Conservation (phyloP, 768 basidiomycete genomes). For the Kwoniella sp. region DNA sequence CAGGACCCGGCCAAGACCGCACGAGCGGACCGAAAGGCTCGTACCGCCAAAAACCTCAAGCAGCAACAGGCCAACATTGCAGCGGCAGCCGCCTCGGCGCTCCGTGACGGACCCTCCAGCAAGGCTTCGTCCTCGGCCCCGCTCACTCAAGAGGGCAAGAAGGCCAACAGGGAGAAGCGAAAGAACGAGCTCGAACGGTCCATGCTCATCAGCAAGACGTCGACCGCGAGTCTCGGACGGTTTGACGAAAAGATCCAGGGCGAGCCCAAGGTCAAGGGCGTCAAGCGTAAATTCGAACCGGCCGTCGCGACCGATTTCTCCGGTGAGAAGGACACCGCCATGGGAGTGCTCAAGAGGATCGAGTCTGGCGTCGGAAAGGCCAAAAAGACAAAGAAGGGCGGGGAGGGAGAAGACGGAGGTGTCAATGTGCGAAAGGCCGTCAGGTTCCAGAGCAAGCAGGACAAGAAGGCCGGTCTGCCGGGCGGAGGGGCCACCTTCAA, state of each 20-base stretch:
- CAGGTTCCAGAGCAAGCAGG: constrained; percentile 51
- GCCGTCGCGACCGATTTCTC: constrained; percentile 59
- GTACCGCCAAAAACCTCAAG: constrained; percentile 77
- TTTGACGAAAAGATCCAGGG: constrained; percentile 88
- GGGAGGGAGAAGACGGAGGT: constrained; percentile 56
- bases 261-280: constrained; percentile 75
- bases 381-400: constrained; percentile 60
- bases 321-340: constrained; percentile 66
- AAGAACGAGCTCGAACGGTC: constrained; percentile 72
- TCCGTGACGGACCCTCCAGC: not conserved
- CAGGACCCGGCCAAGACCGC: constrained; percentile 73
- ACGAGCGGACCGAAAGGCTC: constrained; percentile 70
- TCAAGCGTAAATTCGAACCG: constrained; percentile 94
- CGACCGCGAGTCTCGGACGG: constrained; percentile 89
- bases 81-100: constrained; percentile 40
- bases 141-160: constrained; percentile 23
- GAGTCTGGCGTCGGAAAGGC: constrained; percentile 58
- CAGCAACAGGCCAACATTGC: constrained; percentile 70
- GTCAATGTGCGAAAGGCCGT: constrained; percentile 89
- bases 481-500: too few species aligned
- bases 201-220: constrained; percentile 67
- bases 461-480: constrained; percentile 54
- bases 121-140: constrained; percentile 5
- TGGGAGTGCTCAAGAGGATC: constrained; percentile 72
- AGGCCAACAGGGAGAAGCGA: constrained; percentile 54